phyloP scores from a whole-genome alignment of 768 basidiomycete genomes.

The Paxillus rubicundulus region DNA sequence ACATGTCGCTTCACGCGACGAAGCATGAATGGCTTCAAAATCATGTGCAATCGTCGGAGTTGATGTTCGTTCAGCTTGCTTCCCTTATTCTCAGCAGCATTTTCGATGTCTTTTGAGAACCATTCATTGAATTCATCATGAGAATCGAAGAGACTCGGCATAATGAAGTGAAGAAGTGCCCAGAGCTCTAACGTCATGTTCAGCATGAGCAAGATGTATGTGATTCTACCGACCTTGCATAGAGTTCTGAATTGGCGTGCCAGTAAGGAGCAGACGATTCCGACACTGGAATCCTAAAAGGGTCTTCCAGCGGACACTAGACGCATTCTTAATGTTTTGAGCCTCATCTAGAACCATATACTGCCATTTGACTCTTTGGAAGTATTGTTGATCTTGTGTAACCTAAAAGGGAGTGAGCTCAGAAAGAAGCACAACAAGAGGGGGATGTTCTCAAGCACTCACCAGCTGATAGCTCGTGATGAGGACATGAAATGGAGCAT shows the following conservation, averaged over 20 bases:
- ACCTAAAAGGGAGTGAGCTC: constrained; percentile 47
- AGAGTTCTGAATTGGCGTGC: constrained; percentile 98
- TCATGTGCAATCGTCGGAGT: constrained; percentile 93
- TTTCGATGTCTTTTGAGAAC: constrained; percentile 99
- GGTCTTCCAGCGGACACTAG: constrained; percentile 96
- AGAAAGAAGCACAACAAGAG: background rate
- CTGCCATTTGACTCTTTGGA: constrained; percentile 98
- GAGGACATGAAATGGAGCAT: constrained; percentile 94
- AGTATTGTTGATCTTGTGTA: constrained; percentile 96
- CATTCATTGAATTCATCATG: constrained; percentile 99
- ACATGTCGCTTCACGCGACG: constrained; percentile 96
- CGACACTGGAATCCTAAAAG: constrained; percentile 93
- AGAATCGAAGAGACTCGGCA: constrained; percentile 98
- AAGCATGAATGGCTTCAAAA: constrained; percentile 98
- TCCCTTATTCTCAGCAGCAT: constrained; percentile 87
- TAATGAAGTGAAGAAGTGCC: constrained; percentile 99
- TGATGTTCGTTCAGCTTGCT: constrained; percentile 94
- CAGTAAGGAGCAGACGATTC: constrained; percentile 91
- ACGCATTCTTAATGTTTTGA: constrained; percentile 98
- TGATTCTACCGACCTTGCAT: constrained; percentile 79
- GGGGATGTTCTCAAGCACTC: constrained; percentile 22
- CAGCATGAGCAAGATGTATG: background rate
- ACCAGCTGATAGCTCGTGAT: constrained; percentile 97
- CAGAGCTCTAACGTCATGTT: constrained; percentile 69
- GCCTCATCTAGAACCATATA: constrained; percentile 99